Base-by-base conservation (phyloP, 176 grass and related monocot species). In the Oryza nivara region DNA sequence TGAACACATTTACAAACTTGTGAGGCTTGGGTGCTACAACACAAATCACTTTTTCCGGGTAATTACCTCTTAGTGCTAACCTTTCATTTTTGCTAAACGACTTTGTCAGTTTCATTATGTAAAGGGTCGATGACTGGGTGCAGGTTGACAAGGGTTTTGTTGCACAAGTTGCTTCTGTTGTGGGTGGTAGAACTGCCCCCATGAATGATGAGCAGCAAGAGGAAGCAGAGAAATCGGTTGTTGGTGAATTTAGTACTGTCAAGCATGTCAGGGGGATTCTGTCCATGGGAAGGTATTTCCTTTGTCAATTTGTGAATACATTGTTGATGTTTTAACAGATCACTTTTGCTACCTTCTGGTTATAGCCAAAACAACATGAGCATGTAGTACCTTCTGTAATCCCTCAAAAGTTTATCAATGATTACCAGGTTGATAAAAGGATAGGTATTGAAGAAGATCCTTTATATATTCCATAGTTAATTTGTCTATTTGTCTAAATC, bases 141-240 rank as follows among this genome's bases (percentile, higher is more conserved):
- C 76, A 98, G 96, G 89, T 98, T 84, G 96, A 98, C 85, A 94
- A 90, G 86, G 93, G 96, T 85, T 98, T 98, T 19, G 93, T 98
- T 80, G 93, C 96, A 80, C 96, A 98, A 98, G 93, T 98, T 83
- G 93, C 93, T 40, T 89, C 63, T 82, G 93, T 98, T 72, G 74
- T 75, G 52, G 86, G 93, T 52, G 96, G 96, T 80, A 88, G 96
- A 94, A 95, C 67, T 30, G 83, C 93, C 73, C 89, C 86, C 46
- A 90, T 98, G 93, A 98, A 95, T 85, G 73, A 87, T 40, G 91
- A 94, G 72, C 96, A 95, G 67, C 61, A 81, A 60, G 73, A 38
- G 52, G 89, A 90, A 86, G 91, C 96, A 80, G 91, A 89, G 69
- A 98, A 98, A 87, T 90, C 96, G 11, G 66, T 95, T 60, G 58